Percentiles rank a stretch among this genome's conserved stretches.
These are phyloP conservation scores for Pythium brachiatum DNA, from an alignment of 352 stramenopile species.

Conservation along the genomic window DNA sequence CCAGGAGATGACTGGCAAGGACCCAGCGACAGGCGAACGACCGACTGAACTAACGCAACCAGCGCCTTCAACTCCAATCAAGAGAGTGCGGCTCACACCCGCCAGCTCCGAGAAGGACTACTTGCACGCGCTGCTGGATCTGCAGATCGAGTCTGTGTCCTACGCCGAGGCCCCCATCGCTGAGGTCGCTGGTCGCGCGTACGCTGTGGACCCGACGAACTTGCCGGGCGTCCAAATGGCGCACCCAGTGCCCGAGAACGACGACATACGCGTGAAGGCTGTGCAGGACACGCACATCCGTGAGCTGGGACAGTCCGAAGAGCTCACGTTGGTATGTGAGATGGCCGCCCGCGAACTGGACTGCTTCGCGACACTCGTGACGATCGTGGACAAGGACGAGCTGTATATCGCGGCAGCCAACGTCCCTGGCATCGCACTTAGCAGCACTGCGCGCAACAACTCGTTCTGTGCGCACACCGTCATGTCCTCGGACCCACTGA, in stretches of 20 bases:
- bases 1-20: constrained; percentile 28
- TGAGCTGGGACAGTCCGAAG: constrained; percentile 47
- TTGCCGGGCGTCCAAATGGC: constrained; percentile 33
- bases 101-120: constrained; percentile 21
- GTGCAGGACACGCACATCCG: constrained; percentile 48
- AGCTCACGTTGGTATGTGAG: constrained; percentile 69
- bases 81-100: constrained; percentile 4
- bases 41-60: background rate
- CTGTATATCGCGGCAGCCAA: constrained; percentile 51
- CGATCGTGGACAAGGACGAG: constrained; percentile 51
- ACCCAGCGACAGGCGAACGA: background rate
- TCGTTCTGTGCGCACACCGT: constrained; percentile 68
- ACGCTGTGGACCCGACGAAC: constrained; percentile 33
- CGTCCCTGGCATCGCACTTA: constrained; percentile 28
- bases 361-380: constrained; percentile 59
- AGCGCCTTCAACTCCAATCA: background rate
- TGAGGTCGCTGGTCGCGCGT: constrained; percentile 44
- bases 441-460: constrained; percentile 49
- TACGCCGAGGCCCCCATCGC: constrained; percentile 25
- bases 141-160: constrained; percentile 9
- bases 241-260: constrained; percentile 39
- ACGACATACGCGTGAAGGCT: constrained; percentile 41
- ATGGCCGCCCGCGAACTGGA: constrained; percentile 52
- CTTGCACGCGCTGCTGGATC: constrained; percentile 12
- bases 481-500: constrained; percentile 52